A percentile compares a stretch with the other conserved stretches of the same genome.
phyloP scores from a whole-genome alignment of 1,139 yeast species.

The Saccharomyces hybrid region DNA sequence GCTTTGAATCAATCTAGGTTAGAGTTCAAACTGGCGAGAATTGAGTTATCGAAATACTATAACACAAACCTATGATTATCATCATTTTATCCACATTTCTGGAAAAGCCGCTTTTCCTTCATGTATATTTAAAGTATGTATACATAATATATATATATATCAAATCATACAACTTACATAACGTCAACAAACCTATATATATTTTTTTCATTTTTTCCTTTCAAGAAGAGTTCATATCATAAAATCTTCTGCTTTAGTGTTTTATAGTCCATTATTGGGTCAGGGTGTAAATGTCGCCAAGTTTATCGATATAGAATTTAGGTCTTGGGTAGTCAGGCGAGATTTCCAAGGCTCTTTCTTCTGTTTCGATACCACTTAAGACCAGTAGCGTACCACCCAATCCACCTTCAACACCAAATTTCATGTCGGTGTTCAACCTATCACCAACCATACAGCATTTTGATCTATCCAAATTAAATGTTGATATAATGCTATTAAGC shows the following conservation, averaged over 20 bases:
- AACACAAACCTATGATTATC: slow-evolving; percentile 39
- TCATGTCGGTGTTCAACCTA: slow-evolving; percentile 89
- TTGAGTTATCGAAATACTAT: slow-evolving; percentile 52
- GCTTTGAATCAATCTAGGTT: slow-evolving; percentile 52
- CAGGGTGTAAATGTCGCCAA: slow-evolving; percentile 70
- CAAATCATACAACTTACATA: background rate
- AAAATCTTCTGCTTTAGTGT: too few species aligned
- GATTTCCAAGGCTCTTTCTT: slow-evolving; percentile 43
- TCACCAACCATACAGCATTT: slow-evolving; percentile 93
- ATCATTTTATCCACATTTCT: background rate
- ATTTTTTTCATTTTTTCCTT: too few species aligned
- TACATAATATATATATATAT: background rate
- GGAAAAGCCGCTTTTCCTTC: too few species aligned
- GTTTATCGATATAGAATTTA: slow-evolving; percentile 57
- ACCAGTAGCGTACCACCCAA: slow-evolving; percentile 74
- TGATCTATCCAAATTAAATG: slow-evolving; percentile 46
- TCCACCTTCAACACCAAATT: slow-evolving; percentile 82
- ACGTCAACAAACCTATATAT: too few species aligned
- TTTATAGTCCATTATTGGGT: too few species aligned
- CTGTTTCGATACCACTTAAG: slow-evolving; percentile 83
- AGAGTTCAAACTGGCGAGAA: slow-evolving; percentile 50
- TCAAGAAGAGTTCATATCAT: too few species aligned
- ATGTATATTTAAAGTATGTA: too few species aligned
- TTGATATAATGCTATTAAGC: slow-evolving; percentile 83
- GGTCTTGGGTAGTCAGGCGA: slow-evolving; percentile 46